Evolutionary conservation across 2,329 filamentous ascomycete species (phyloP).

Genomic region (Diaporthe caulivora): DNA sequence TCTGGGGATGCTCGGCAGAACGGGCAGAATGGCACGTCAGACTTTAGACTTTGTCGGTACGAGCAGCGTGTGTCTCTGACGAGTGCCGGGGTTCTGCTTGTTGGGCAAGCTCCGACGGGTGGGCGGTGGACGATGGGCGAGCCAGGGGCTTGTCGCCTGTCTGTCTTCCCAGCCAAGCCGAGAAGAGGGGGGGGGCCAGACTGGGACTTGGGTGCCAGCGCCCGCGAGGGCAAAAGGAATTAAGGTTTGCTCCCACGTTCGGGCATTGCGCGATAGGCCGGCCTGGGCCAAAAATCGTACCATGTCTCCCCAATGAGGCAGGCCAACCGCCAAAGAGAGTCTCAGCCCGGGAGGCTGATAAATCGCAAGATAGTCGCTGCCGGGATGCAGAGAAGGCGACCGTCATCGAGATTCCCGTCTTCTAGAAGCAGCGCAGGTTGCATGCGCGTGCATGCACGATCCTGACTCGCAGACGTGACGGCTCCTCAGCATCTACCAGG

Average conservation of each 20-base stretch:
- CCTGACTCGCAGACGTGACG: constrained; percentile 19
- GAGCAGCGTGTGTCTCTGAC: constrained; percentile 13
- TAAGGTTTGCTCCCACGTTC: constrained; percentile 4
- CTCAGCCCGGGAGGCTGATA: constrained; percentile 17
- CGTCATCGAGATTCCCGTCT: constrained; percentile 6
- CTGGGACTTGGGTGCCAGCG: constrained; percentile 14
- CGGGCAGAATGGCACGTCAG: constrained; percentile 19
- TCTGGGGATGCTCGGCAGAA: constrained; percentile 31
- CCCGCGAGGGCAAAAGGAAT: constrained; percentile 5
- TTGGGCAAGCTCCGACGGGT: background rate
- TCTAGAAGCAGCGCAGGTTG: constrained; percentile 7
- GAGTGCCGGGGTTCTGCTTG: constrained; percentile 7
- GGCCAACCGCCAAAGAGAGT: constrained; percentile 22
- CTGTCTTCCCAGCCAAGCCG: background rate
- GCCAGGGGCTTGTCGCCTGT: background rate
- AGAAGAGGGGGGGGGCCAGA: background rate
- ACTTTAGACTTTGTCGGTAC: constrained; percentile 23
- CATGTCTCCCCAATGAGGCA: constrained; percentile 20
- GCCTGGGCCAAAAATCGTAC: constrained; percentile 24
- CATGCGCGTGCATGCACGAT: constrained; percentile 19
- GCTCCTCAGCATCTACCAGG: background rate
- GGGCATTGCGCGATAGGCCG: background rate
- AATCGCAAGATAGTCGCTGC: background rate
- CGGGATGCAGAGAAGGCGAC: background rate
- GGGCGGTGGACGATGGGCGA: background rate